phyloP scores from a whole-genome alignment of 805 yeast species.

The Monosporozyma yasuniensis region DNA sequence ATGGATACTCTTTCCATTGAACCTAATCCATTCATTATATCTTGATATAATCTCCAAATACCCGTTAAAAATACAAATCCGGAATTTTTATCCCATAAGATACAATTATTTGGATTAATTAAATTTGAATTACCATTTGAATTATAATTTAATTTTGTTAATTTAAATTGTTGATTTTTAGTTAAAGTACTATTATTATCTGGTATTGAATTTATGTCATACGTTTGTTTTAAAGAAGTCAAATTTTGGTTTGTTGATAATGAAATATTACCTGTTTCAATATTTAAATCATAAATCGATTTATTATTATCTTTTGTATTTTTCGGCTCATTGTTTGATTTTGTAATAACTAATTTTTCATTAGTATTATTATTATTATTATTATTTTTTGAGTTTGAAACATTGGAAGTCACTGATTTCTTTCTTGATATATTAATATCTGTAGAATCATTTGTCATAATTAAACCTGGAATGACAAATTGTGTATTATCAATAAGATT shows the following conservation, averaged over 20 bases:
- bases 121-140: constrained; percentile 10
- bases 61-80: constrained; percentile 87
- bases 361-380: too few species aligned
- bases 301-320: not conserved
- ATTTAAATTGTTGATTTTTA: constrained; percentile 27
- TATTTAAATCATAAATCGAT: constrained; percentile 2
- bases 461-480: constrained; percentile 1
- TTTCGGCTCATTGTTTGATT: not conserved
- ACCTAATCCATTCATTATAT: constrained; percentile 25
- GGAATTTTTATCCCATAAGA: constrained; percentile 78
- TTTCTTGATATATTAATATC: not conserved
- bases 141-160: constrained; percentile 20
- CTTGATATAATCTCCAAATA: constrained; percentile 56
- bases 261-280: constrained; percentile 2
- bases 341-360: not conserved
- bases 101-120: constrained; percentile 46
- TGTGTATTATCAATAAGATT: not conserved
- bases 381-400: not conserved
- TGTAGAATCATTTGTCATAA: constrained; percentile 1
- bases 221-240: constrained; percentile 4
- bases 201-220: not conserved
- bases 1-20: constrained; percentile 5
- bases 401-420: not conserved
- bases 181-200: constrained; percentile 10
- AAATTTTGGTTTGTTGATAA: constrained; percentile 1